Evolutionary conservation across 768 basidiomycete genomes (phyloP).

Genomic region (Lentinus brumalis): DNA sequence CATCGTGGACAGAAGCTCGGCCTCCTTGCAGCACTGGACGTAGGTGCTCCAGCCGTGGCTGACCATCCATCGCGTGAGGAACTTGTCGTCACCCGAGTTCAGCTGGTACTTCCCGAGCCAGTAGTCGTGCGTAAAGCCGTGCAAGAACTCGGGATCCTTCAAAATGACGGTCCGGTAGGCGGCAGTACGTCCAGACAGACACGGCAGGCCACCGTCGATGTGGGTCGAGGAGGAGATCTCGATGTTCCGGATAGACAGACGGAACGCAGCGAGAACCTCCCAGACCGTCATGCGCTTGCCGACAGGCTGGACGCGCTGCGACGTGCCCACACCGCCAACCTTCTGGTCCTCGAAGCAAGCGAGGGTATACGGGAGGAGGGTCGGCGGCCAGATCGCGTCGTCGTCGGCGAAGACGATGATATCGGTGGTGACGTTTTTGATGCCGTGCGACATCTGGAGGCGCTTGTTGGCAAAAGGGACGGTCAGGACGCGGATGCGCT

Average conservation of each 20-base stretch:
- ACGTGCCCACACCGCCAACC: conserved; percentile 90
- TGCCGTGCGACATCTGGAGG: conserved; percentile 91
- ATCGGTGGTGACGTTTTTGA: conserved; percentile 86
- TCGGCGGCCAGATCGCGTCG: conserved; percentile 94
- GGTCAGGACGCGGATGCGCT: conserved; percentile 82
- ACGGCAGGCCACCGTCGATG: conserved; percentile 91
- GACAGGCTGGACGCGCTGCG: conserved; percentile 82
- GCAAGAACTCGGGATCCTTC: conserved; percentile 91
- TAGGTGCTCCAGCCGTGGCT: conserved; percentile 95
- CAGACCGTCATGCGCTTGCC: conserved; percentile 85
- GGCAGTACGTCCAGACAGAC: conserved; percentile 90
- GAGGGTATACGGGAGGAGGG: conserved; percentile 83
- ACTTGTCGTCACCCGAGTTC: conserved; percentile 94
- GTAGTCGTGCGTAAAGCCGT: conserved; percentile 92
- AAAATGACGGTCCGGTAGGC: conserved; percentile 93
- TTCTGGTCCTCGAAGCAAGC: conserved; percentile 95
- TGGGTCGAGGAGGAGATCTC: conserved; percentile 89
- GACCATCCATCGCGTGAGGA: conserved; percentile 95
- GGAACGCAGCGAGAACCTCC: conserved; percentile 94
- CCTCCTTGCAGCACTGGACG: conserved; percentile 84
- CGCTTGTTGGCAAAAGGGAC: conserved; percentile 95
- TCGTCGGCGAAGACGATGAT: conserved; percentile 96
- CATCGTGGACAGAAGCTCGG: conserved; percentile 89
- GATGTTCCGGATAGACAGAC: conserved; percentile 91
- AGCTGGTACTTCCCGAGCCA: conserved; percentile 95